Base-by-base conservation (phyloP, 495 filamentous ascomycete species). In the Parathielavia hyrcaniae region DNA sequence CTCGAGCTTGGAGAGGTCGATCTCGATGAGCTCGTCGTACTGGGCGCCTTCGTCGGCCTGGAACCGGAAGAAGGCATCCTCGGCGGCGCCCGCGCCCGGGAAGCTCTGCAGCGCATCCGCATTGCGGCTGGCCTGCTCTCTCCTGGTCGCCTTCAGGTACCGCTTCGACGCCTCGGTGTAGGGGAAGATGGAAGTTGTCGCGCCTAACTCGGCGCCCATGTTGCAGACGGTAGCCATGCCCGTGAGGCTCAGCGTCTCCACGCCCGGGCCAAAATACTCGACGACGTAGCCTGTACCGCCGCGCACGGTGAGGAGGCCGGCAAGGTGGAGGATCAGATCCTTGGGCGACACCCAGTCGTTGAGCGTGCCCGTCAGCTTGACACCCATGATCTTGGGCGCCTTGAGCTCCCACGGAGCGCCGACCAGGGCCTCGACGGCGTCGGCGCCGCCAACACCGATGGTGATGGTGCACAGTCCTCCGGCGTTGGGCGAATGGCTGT, bases 391-490 rank as follows among this genome's bases (percentile, higher is more conserved):
- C 68, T 86, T 87, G 13, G 93, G 93, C 19, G 93, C 93, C 77
- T 96, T 96, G 61, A 98, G 71, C 71, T 98, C 93, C 93, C 93
- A 98, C 0, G 93, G 93, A 11, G 90, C 90, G 70, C 95, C 92
- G 2, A 96, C 93, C 49, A 98, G 83, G 16, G 91, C 93, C 76
- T 98, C 93, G 17, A 97, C 93, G 0, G 93, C 93, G 79, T 98
- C 93, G 34, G 93, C 93, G 68, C 93, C 93, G 62, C 93, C 93
- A 35, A 98, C 93, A 74, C 93, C 93, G 67, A 98, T 98, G 4
- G 93, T 95, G 68, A 97, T 95, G 2, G 90, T 89, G 58, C 87
- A 90, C 38, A 98, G 73, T 59, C 93, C 93, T 70, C 93, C 93
- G 14, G 86, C 93, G 70, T 98, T 97, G 20, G 93, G 93, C 30